Conservation (phyloP, 2,329 filamentous ascomycete species). For the Eurotiales sp. region DNA sequence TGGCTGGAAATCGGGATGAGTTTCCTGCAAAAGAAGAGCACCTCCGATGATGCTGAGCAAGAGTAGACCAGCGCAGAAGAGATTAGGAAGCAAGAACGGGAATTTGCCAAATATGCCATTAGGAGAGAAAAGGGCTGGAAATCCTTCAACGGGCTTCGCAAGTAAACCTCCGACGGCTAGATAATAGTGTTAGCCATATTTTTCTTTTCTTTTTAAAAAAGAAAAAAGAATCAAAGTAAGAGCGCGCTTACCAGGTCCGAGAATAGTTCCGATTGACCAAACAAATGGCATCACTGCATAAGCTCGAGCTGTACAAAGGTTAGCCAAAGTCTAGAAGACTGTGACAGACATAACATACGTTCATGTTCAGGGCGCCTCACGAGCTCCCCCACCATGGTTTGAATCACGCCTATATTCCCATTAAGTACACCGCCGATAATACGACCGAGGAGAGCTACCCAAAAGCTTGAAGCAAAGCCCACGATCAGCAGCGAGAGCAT, state of each 20-base stretch:
- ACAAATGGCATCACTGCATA: constrained; percentile 94
- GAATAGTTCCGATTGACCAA: constrained; percentile 85
- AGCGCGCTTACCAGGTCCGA: constrained; percentile 59
- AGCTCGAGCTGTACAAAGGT: constrained; percentile 59
- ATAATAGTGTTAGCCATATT: constrained; percentile 11
- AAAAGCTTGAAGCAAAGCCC: constrained; percentile 77
- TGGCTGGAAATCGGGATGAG: constrained; percentile 76
- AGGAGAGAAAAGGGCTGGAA: constrained; percentile 65
- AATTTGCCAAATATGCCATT: constrained; percentile 70
- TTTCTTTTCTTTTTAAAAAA: no score
- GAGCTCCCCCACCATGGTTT: constrained; percentile 89
- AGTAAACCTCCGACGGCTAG: constrained; percentile 78
- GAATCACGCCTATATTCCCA: constrained; percentile 85
- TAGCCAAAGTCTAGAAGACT: constrained; percentile 2
- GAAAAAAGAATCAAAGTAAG: background rate
- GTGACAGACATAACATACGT: constrained; percentile 53
- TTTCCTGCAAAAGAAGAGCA: constrained; percentile 81
- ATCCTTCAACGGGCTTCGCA: constrained; percentile 71
- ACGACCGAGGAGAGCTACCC: constrained; percentile 73
- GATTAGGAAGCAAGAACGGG: constrained; percentile 84
- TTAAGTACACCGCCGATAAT: constrained; percentile 78
- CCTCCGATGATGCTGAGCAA: constrained; percentile 74
- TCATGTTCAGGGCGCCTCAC: constrained; percentile 81
- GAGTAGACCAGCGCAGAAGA: constrained; percentile 75
- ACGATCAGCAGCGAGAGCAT: constrained; percentile 79